Evolutionary conservation across 129 eudicot genomes (phyloP).

Genomic region (Glebionis coronaria): DNA sequence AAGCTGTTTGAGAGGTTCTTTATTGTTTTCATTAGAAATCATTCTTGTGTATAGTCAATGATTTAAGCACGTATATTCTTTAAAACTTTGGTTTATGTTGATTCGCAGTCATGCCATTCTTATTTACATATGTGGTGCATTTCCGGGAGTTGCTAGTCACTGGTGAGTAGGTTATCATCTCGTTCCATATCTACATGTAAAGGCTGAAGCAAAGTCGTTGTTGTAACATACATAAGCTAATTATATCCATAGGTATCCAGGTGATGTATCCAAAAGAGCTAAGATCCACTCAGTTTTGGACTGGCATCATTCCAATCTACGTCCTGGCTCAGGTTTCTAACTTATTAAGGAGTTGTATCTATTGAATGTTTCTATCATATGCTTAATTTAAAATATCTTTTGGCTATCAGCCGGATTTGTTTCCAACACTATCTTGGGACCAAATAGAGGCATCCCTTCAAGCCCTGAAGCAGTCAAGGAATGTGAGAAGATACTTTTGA

Average conservation of each 20-base stretch:
- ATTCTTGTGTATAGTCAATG: not conserved
- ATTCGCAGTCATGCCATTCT: constrained; percentile 50
- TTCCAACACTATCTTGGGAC: constrained; percentile 39
- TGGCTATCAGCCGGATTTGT: constrained; percentile 41
- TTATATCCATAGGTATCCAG: constrained; percentile 63
- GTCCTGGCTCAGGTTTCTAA: constrained; percentile 60
- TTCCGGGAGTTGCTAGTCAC: constrained; percentile 27
- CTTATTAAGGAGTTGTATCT: too few relatives aligned
- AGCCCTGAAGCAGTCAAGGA: constrained; percentile 59
- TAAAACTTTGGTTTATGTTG: not conserved
- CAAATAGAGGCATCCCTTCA: constrained; percentile 34
- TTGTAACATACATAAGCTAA: not conserved
- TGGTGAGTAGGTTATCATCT: constrained; percentile 10
- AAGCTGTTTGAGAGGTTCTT: too few relatives aligned
- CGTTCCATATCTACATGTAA: not conserved
- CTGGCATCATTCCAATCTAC: constrained; percentile 83
- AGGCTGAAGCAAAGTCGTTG: not conserved
- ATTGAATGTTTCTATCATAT: not conserved
- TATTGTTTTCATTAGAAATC: not conserved
- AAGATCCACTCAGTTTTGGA: constrained; percentile 73
- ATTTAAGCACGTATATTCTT: not conserved
- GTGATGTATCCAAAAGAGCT: constrained; percentile 60
- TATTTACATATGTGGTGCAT: constrained; percentile 11
- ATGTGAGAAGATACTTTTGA: constrained; percentile 43
- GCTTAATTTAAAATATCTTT: not conserved